Evolutionary conservation across 768 basidiomycete species (phyloP).

Genomic region (Amanita subjunquillea): DNA sequence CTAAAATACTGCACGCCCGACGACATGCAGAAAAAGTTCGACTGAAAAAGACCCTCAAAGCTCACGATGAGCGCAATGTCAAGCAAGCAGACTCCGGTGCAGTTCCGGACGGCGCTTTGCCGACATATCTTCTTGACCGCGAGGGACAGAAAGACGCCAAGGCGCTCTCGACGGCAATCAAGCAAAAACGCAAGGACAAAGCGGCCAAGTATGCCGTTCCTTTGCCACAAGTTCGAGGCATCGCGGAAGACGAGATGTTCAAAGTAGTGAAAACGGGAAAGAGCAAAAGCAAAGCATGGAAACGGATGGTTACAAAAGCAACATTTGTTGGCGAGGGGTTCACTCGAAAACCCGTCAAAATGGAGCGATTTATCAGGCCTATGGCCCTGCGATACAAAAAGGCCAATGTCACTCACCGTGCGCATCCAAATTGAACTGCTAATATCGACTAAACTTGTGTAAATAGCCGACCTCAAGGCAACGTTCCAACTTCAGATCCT

Average conservation of each 20-base stretch:
- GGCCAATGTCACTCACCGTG: slow-evolving; percentile 98
- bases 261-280: slow-evolving; percentile 98
- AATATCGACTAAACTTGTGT: slow-evolving; percentile 1
- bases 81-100: slow-evolving; percentile 84
- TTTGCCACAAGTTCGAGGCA: slow-evolving; percentile 91
- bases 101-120: slow-evolving; percentile 84
- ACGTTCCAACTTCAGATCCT: slow-evolving; percentile 98
- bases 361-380: slow-evolving; percentile 95
- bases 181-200: slow-evolving; percentile 98
- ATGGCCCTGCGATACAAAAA: slow-evolving; percentile 98
- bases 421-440: slow-evolving; percentile 13
- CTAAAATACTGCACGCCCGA: slow-evolving; percentile 94
- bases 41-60: slow-evolving; percentile 98
- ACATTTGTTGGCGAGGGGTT: slow-evolving; percentile 98
- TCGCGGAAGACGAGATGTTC: slow-evolving; percentile 99
- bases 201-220: slow-evolving; percentile 98
- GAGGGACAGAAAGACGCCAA: slow-evolving; percentile 99
- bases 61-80: slow-evolving; percentile 97
- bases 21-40: slow-evolving; percentile 97
- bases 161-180: slow-evolving; percentile 89
- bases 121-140: slow-evolving; percentile 91
- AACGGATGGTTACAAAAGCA: slow-evolving; percentile 98
- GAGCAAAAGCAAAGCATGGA: slow-evolving; percentile 94
- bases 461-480: slow-evolving; percentile 86
- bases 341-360: slow-evolving; percentile 96